Conservation (phyloP, 1,139 yeast species). For the Kluyveromyces sp. region DNA sequence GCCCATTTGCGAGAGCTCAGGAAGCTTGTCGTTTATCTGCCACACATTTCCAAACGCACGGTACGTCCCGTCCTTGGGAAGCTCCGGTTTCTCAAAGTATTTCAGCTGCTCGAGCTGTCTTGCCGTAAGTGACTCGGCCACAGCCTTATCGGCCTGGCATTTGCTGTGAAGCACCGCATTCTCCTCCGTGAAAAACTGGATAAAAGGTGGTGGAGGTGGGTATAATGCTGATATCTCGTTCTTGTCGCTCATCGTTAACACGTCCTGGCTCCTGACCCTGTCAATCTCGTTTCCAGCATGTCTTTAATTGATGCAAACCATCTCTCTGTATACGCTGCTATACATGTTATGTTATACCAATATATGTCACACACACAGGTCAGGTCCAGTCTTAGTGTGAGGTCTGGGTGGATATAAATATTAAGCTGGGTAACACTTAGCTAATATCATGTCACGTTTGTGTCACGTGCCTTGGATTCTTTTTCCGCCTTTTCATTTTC, state of each 20-base stretch:
- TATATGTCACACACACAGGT: too few relatives aligned
- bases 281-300: too few relatives aligned
- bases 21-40: conserved; percentile 62
- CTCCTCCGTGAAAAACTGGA: conserved; percentile 57
- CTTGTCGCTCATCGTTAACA: conserved; percentile 17
- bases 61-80: conserved; percentile 54
- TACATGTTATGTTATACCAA: too few relatives aligned
- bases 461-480: too few relatives aligned
- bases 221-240: conserved; percentile 51
- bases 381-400: too few relatives aligned
- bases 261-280: background rate
- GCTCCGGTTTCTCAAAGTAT: conserved; percentile 56
- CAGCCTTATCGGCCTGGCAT: background rate
- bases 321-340: too few relatives aligned
- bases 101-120: conserved; percentile 32
- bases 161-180: conserved; percentile 39
- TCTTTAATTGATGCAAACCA: too few relatives aligned
- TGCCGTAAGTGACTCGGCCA: background rate
- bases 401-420: too few relatives aligned
- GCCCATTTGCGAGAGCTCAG: conserved; percentile 59
- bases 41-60: conserved; percentile 77
- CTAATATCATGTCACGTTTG: too few relatives aligned
- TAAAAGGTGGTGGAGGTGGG: conserved; percentile 82
- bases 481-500: too few relatives aligned
- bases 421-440: too few relatives aligned